Percentiles rank a stretch among this genome's conserved stretches.
Conservation (phyloP, 2,329 filamentous ascomycete species). For the Didymella exigua region DNA sequence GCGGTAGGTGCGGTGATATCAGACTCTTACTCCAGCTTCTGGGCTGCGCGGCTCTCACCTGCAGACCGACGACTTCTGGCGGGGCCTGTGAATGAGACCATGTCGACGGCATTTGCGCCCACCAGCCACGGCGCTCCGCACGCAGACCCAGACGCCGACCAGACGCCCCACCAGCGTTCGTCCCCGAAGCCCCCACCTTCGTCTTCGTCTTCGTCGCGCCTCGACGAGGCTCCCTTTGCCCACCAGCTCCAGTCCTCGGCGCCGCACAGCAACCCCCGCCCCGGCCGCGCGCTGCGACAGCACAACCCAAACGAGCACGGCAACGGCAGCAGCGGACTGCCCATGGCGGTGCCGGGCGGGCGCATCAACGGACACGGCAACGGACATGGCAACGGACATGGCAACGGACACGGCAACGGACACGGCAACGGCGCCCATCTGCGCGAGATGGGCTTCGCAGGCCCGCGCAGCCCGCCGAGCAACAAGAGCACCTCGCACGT, state of each 20-base stretch:
- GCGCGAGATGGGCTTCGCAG: slow-evolving; percentile 48
- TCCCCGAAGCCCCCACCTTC: slow-evolving; percentile 31
- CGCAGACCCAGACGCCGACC: slow-evolving; percentile 23
- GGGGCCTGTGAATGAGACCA: background rate
- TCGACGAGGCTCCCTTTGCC: slow-evolving; percentile 6
- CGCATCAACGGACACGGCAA: slow-evolving; percentile 42
- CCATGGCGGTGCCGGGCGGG: slow-evolving; percentile 46
- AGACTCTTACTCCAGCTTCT: slow-evolving; percentile 23
- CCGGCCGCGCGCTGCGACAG: slow-evolving; percentile 32
- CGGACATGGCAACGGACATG: no score
- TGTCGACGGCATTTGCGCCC: slow-evolving; percentile 35
- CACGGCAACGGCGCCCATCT: slow-evolving; percentile 41
- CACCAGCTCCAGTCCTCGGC: slow-evolving; percentile 21
- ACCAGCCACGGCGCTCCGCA: slow-evolving; percentile 23
- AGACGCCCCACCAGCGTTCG: slow-evolving; percentile 37
- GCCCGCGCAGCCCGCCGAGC: slow-evolving; percentile 55
- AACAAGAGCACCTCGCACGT: slow-evolving; percentile 81
- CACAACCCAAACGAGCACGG: slow-evolving; percentile 36
- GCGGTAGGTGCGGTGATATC: slow-evolving; percentile 23
- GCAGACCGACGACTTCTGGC: background rate
- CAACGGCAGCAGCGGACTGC: slow-evolving; percentile 26
- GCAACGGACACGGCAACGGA: slow-evolving; percentile 40
- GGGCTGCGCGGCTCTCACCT: background rate
- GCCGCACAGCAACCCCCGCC: slow-evolving; percentile 30
- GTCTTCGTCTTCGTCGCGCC: slow-evolving; percentile 27